A percentile compares a stretch with the other conserved stretches of the same genome.
phyloP scores from a whole-genome alignment of 129 eudicot genomes.

The Tagetes patula region DNA sequence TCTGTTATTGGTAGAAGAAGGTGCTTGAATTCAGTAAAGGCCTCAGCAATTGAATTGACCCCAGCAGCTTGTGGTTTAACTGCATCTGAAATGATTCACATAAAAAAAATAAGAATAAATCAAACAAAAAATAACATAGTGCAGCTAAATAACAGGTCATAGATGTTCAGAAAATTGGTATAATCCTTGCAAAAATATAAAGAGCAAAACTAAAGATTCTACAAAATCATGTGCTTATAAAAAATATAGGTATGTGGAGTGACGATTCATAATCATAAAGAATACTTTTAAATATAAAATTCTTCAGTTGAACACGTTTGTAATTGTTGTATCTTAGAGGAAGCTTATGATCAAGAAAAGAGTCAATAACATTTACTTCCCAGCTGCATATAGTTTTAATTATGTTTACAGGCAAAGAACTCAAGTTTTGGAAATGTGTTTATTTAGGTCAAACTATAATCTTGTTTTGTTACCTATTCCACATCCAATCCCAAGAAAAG shows the following conservation, averaged over 20 bases:
- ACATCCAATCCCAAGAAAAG: background rate
- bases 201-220: conserved; percentile 5
- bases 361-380: conserved; percentile 6
- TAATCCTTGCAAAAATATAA: background rate
- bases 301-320: conserved; percentile 7
- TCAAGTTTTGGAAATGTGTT: background rate
- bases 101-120: conserved; percentile 10
- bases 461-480: background rate
- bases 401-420: background rate
- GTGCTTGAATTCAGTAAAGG: conserved; percentile 82
- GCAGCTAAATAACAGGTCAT: background rate
- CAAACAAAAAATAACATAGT: conserved; percentile 10
- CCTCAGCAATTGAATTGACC: conserved; percentile 52
- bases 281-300: background rate
- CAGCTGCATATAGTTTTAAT: conserved; percentile 3
- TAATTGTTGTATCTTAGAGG: background rate
- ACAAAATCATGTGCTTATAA: conserved; percentile 5
- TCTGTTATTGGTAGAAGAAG: conserved; percentile 94
- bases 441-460: background rate
- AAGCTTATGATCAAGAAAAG: conserved; percentile 4
- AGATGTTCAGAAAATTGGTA: background rate
- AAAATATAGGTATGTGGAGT: background rate
- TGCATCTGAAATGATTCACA: conserved; percentile 44
- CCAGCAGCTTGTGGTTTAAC: conserved; percentile 66
- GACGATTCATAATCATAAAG: conserved; percentile 12